Conservation (phyloP, 805 yeast genomes). For the Blastobotrys mokoenaii region DNA sequence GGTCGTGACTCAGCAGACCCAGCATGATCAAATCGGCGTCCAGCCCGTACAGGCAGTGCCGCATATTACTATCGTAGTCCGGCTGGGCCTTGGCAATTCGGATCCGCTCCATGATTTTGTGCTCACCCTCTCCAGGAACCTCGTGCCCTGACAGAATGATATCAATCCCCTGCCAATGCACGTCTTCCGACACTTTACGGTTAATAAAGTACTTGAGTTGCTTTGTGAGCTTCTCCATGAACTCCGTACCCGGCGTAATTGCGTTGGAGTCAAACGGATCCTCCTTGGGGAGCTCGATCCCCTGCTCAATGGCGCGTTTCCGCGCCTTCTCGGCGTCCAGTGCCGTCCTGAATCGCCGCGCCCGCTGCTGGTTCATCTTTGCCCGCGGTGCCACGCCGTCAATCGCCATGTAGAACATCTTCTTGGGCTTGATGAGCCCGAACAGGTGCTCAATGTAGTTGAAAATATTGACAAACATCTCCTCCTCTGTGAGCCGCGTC, state of each 20-base stretch:
- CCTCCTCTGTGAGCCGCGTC: conserved; percentile 71
- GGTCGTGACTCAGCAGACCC: conserved; percentile 86
- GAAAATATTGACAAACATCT: conserved; percentile 86
- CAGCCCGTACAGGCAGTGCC: conserved; percentile 92
- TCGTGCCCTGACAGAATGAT: conserved; percentile 86
- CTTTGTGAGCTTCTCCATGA: conserved; percentile 80
- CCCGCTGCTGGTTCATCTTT: conserved; percentile 95
- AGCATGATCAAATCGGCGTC: conserved; percentile 95
- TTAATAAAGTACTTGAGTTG: conserved; percentile 82
- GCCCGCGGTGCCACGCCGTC: conserved; percentile 99
- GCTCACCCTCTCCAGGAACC: conserved; percentile 99
- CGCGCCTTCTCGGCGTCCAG: conserved; percentile 79
- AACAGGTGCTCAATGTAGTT: conserved; percentile 91
- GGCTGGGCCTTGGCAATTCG: conserved; percentile 69
- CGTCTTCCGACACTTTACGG: conserved; percentile 77
- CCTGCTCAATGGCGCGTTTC: conserved; percentile 63
- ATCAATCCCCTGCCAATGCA: conserved; percentile 74
- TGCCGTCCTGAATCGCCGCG: conserved; percentile 91
- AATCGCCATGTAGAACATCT: conserved; percentile 89
- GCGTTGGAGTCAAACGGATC: conserved; percentile 87
- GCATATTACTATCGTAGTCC: conserved; percentile 65
- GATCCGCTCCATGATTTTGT: conserved; percentile 89
- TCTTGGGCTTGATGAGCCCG: conserved; percentile 75
- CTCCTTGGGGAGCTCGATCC: conserved; percentile 71
- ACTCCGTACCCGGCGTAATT: conserved; percentile 95